These are phyloP conservation scores for Novakomyces olei DNA, from an alignment of 805 yeast species.

Conservation along the genomic window DNA sequence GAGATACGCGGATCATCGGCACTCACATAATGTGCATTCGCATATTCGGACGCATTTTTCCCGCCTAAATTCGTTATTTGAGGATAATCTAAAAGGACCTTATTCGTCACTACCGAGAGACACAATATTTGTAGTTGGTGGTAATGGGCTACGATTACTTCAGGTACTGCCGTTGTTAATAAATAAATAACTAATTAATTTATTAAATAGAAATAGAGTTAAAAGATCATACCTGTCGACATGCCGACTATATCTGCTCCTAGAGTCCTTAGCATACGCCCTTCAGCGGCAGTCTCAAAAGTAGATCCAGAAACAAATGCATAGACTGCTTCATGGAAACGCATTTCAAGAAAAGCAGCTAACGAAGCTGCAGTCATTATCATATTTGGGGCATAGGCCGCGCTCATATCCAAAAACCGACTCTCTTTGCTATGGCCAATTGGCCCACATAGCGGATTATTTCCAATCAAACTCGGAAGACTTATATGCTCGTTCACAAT, in stretches of 20 bases:
- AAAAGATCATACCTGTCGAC: too few species aligned
- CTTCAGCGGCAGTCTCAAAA: conserved; percentile 81
- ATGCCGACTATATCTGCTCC: conserved; percentile 95
- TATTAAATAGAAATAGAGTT: too few species aligned
- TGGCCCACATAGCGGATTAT: conserved; percentile 71
- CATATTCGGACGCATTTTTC: too few species aligned
- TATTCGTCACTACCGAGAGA: conserved; percentile 65
- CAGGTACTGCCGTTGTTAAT: too few species aligned
- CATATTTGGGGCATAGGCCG: conserved; percentile 62
- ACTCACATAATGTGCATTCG: too few species aligned
- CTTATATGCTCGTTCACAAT: conserved; percentile 73
- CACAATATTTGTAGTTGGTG: conserved; percentile 67
- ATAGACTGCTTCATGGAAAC: conserved; percentile 70
- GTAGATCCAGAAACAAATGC: conserved; percentile 82
- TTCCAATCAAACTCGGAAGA: conserved; percentile 76
- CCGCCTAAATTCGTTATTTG: too few species aligned
- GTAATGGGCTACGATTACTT: conserved; percentile 80
- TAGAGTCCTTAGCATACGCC: conserved; percentile 39
- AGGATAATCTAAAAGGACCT: conserved; percentile 50
- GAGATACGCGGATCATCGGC: too few species aligned
- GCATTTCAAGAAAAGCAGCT: conserved; percentile 28
- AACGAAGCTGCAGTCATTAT: conserved; percentile 34
- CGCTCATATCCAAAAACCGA: conserved; percentile 68
- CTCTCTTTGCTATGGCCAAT: conserved; percentile 65
- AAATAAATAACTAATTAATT: too few species aligned